Evolutionary conservation across 202 grass and related monocot species (phyloP).

Genomic region (Brachypodium distachyon): DNA sequence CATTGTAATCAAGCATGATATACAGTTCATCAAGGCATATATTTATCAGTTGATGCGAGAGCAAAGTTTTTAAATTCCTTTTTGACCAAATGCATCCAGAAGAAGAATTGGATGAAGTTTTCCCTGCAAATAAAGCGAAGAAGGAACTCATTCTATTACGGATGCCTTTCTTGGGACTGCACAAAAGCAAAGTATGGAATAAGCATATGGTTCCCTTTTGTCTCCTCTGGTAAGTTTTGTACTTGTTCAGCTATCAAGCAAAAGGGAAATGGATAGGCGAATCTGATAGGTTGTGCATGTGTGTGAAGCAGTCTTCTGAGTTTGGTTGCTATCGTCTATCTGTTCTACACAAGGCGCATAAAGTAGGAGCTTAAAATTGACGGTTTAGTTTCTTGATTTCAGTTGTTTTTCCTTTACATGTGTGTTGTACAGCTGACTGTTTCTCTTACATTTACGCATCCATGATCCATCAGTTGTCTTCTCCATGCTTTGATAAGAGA

Average conservation of each 20-base stretch:
- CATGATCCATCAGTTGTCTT: conserved; percentile 1
- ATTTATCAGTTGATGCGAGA: conserved; percentile 27
- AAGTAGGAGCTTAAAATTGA: conserved; percentile 31
- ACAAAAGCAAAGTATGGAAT: conserved; percentile 87
- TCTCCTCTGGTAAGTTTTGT: conserved; percentile 92
- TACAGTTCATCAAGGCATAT: conserved; percentile 26
- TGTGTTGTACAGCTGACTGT: not conserved
- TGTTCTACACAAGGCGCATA: conserved; percentile 26
- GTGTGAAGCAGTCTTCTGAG: conserved; percentile 19
- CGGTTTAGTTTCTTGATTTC: conserved; percentile 29
- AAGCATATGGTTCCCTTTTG: conserved; percentile 88
- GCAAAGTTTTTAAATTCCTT: conserved; percentile 42
- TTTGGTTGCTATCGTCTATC: conserved; percentile 29
- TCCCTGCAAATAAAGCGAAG: conserved; percentile 45
- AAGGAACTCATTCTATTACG: conserved; percentile 63
- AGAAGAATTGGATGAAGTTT: conserved; percentile 67
- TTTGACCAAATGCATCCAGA: conserved; percentile 74
- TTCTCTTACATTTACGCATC: not conserved
- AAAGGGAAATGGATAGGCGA: conserved; percentile 61
- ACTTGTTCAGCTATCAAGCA: conserved; percentile 82
- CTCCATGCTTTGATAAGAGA: conserved; percentile 6
- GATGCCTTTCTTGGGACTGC: conserved; percentile 70
- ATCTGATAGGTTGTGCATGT: conserved; percentile 43
- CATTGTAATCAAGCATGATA: conserved; percentile 11
- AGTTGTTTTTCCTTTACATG: conserved; percentile 28